These are phyloP conservation scores for Mangifera indica DNA, from an alignment of 345 rosid genomes.

Conservation along the genomic window DNA sequence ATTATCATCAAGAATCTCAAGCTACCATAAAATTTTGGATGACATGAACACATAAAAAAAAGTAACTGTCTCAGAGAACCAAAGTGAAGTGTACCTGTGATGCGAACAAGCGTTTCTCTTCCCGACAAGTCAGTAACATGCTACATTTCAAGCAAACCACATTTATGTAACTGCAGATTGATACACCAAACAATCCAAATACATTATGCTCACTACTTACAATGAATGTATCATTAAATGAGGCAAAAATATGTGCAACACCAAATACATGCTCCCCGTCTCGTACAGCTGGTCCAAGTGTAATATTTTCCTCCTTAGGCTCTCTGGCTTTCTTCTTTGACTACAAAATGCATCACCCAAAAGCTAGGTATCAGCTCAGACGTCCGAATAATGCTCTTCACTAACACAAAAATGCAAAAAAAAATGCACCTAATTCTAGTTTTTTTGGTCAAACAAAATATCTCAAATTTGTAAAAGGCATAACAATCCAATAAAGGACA, in stretches of 20 bases:
- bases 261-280: slow-evolving; percentile 87
- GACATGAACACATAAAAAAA: background rate
- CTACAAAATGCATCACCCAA: slow-evolving; percentile 27
- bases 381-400: background rate
- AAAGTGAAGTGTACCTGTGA: slow-evolving; percentile 51
- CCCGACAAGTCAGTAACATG: slow-evolving; percentile 94
- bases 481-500: too few relatives aligned
- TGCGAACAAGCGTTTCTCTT: slow-evolving; percentile 87
- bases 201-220: slow-evolving; percentile 35
- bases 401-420: background rate
- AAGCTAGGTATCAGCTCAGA: background rate
- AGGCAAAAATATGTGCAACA: slow-evolving; percentile 85
- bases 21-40: background rate
- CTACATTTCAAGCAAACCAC: slow-evolving; percentile 31
- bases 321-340: slow-evolving; percentile 74
- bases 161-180: background rate
- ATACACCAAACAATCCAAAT: background rate
- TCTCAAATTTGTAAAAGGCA: too few relatives aligned
- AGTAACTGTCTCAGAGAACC: background rate
- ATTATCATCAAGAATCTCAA: background rate
- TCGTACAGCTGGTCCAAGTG: slow-evolving; percentile 71
- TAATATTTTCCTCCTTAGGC: slow-evolving; percentile 83
- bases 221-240: slow-evolving; percentile 88
- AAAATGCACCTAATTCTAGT: too few relatives aligned
- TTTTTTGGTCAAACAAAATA: too few relatives aligned